Evolutionary conservation across 2,329 filamentous ascomycete species (phyloP).

Genomic region (Fusarium sp.): DNA sequence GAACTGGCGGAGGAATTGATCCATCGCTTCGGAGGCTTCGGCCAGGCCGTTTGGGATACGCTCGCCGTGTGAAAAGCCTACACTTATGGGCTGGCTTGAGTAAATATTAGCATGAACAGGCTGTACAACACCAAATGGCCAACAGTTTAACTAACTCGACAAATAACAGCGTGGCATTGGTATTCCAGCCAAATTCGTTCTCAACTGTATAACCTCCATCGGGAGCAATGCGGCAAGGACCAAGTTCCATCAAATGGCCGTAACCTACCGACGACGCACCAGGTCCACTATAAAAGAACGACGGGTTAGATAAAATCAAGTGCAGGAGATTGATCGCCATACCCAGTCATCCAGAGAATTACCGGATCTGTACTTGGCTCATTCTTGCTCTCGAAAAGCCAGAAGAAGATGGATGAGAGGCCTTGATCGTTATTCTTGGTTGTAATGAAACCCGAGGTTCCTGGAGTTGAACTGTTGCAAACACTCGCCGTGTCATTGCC

Average conservation of each 20-base stretch:
- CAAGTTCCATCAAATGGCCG: constrained; percentile 20
- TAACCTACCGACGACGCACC: constrained; percentile 12
- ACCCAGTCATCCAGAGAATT: constrained; percentile 23
- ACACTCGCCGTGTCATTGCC: neutral
- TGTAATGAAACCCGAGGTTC: constrained; percentile 5
- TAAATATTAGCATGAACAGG: neutral
- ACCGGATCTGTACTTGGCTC: constrained; percentile 9
- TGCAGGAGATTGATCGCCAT: neutral
- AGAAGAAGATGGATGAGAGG: constrained; percentile 7
- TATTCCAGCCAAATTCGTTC: constrained; percentile 19
- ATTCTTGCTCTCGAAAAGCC: constrained; percentile 13
- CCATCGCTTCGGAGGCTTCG: constrained; percentile 11
- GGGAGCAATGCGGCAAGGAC: constrained; percentile 13
- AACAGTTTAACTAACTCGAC: constrained; percentile 3
- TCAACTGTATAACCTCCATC: constrained; percentile 17
- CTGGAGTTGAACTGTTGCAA: constrained; percentile 13
- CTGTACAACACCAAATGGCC: neutral
- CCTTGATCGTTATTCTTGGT: neutral
- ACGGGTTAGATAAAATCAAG: neutral
- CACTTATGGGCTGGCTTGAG: neutral
- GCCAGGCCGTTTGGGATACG: neutral
- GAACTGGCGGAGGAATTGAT: constrained; percentile 14
- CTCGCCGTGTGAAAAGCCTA: neutral
- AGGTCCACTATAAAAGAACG: neutral
- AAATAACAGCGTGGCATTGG: constrained; percentile 16